These are phyloP conservation scores for Neoarthrinium moseri DNA, from an alignment of 2,329 filamentous ascomycete species.

Conservation along the genomic window DNA sequence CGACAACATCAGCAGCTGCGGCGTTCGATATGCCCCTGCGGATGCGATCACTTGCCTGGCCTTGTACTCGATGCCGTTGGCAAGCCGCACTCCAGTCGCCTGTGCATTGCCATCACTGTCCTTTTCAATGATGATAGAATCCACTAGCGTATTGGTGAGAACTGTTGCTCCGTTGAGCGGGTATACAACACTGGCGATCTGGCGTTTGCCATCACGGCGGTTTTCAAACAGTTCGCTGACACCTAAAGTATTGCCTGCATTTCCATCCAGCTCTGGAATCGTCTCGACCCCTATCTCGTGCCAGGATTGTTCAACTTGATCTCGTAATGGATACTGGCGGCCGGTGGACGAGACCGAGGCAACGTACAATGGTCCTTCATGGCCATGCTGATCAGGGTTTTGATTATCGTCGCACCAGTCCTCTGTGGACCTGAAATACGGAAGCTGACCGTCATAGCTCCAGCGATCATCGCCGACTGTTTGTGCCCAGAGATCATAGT, in stretches of 20 bases:
- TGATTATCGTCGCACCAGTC: conserved; percentile 19
- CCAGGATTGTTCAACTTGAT: conserved; percentile 35
- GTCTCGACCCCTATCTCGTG: conserved; percentile 38
- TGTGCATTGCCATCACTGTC: conserved; percentile 22
- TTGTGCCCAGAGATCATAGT: conserved; percentile 16
- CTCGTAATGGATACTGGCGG: conserved; percentile 36
- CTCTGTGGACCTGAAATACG: conserved; percentile 41
- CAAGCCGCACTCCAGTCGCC: conserved; percentile 41
- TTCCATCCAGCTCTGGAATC: conserved; percentile 23
- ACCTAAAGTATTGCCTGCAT: conserved; percentile 27
- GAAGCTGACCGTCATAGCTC: conserved; percentile 43
- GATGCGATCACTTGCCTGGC: conserved; percentile 31
- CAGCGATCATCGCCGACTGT: conserved; percentile 29
- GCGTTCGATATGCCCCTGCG: conserved; percentile 28
- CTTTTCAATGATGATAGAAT: conserved; percentile 14
- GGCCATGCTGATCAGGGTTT: conserved; percentile 34
- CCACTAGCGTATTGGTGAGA: conserved; percentile 16
- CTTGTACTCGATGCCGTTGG: conserved; percentile 22
- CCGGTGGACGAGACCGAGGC: conserved; percentile 24
- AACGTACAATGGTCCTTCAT: conserved; percentile 24
- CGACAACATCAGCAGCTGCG: conserved; percentile 32
- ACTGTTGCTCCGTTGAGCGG: conserved; percentile 17
- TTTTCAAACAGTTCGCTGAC: conserved; percentile 30
- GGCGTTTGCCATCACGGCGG: conserved; percentile 15
- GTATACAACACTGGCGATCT: conserved; percentile 19